Percentiles rank a stretch among this genome's conserved stretches.
Evolutionary conservation across 2,329 filamentous ascomycete species (phyloP).

Genomic region (Beauveria pseudobassiana): DNA sequence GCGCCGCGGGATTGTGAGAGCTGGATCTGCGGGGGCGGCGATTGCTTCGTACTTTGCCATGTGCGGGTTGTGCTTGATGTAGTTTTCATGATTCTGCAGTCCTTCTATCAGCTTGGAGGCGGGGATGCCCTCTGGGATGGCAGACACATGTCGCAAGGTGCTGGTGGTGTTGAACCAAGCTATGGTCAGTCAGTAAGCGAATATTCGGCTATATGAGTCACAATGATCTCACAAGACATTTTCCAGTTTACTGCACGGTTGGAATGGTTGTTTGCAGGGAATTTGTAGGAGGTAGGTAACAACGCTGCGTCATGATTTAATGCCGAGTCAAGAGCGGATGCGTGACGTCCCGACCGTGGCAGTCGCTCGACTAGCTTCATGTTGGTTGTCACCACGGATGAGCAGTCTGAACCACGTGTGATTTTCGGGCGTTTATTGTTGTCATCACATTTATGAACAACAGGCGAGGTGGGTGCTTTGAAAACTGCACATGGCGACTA

Average conservation of each 20-base stretch:
- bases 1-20: conserved; percentile 23
- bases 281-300: not conserved
- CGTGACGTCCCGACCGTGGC: not conserved
- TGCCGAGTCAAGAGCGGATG: not conserved
- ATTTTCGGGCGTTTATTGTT: not conserved
- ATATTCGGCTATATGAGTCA: too few relatives aligned
- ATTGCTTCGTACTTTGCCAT: conserved; percentile 35
- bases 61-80: conserved; percentile 46
- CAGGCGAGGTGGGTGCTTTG: not conserved
- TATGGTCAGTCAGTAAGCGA: not conserved
- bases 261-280: not conserved
- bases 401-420: not conserved
- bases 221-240: not conserved
- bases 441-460: not conserved
- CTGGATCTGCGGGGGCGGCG: conserved; percentile 19
- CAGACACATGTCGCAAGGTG: conserved; percentile 33
- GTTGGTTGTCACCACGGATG: not conserved
- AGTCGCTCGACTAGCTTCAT: not conserved
- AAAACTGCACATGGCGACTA: not conserved
- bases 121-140: conserved; percentile 32
- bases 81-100: conserved; percentile 45
- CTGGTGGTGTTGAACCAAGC: conserved; percentile 38
- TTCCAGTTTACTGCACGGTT: not conserved
- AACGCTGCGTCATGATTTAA: not conserved
- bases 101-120: conserved; percentile 31